phyloP scores from a whole-genome alignment of 176 grass and related monocot species.

The Eragrostis curvula region DNA sequence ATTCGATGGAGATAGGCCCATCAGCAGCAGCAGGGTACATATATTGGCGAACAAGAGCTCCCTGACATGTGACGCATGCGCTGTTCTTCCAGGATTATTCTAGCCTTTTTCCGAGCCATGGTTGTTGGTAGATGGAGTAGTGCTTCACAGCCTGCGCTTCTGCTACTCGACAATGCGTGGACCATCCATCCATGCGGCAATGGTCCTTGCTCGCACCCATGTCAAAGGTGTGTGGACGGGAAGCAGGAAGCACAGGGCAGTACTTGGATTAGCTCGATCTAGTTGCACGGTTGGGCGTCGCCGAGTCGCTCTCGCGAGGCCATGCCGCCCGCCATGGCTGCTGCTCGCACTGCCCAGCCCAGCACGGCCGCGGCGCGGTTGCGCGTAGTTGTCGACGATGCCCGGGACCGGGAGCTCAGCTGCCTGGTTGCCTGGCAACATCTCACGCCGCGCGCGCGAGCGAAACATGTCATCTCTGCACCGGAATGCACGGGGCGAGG shows the following conservation, averaged over 20 bases:
- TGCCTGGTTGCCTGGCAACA: background rate
- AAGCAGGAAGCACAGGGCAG: background rate
- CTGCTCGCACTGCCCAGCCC: background rate
- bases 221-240: conserved; percentile 14
- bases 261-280: conserved; percentile 29
- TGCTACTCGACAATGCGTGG: background rate
- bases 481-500: conserved; percentile 19
- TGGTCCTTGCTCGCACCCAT: conserved; percentile 3
- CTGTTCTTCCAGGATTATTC: conserved; percentile 20
- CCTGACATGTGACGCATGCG: background rate
- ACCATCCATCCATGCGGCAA: background rate
- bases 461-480: background rate
- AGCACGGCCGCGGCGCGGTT: background rate
- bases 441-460: background rate
- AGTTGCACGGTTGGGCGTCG: background rate
- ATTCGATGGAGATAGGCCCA: conserved; percentile 8
- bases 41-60: background rate
- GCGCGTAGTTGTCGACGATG: background rate
- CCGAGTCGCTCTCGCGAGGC: conserved; percentile 1
- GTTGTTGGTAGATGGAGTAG: conserved; percentile 28
- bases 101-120: background rate
- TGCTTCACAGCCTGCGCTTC: conserved; percentile 1
- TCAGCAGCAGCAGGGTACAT: too few relatives aligned
- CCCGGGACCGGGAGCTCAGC: background rate
- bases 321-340: background rate